Evolutionary conservation across 2,329 filamentous ascomycete genomes (phyloP).

Genomic region (Emmonsiellopsis sp.): DNA sequence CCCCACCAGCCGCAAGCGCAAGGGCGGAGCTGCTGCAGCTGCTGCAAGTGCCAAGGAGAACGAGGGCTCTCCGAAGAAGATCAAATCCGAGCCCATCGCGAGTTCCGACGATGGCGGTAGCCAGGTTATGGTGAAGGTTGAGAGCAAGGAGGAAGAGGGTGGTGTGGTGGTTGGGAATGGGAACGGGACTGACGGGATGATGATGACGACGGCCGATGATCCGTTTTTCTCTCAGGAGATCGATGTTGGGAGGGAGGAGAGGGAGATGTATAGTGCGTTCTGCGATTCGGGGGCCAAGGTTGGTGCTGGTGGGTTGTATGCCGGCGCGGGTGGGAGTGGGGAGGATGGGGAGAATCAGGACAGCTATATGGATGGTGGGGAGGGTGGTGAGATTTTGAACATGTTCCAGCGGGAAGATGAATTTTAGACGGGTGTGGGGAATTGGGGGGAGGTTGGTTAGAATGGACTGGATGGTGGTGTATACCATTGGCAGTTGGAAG

Average conservation of each 20-base stretch:
- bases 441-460: background rate
- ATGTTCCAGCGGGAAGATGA: background rate
- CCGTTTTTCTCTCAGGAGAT: constrained; percentile 5
- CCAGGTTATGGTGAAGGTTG: background rate
- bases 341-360: background rate
- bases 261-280: constrained; percentile 7
- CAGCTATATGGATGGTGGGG: background rate
- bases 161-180: background rate
- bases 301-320: background rate
- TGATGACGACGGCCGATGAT: constrained; percentile 5
- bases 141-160: background rate
- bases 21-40: constrained; percentile 4
- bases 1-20: constrained; percentile 11
- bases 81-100: constrained; percentile 8
- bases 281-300: constrained; percentile 1
- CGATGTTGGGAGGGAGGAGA: background rate
- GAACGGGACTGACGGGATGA: background rate
- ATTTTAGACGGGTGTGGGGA: background rate
- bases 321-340: background rate
- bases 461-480: no score
- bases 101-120: constrained; percentile 3
- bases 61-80: constrained; percentile 5
- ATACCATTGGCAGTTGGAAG: no score
- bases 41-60: background rate
- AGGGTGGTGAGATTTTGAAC: background rate